These are phyloP conservation scores for Colletotrichum sp. DNA, from an alignment of 2,329 filamentous ascomycete genomes.

Conservation along the genomic window DNA sequence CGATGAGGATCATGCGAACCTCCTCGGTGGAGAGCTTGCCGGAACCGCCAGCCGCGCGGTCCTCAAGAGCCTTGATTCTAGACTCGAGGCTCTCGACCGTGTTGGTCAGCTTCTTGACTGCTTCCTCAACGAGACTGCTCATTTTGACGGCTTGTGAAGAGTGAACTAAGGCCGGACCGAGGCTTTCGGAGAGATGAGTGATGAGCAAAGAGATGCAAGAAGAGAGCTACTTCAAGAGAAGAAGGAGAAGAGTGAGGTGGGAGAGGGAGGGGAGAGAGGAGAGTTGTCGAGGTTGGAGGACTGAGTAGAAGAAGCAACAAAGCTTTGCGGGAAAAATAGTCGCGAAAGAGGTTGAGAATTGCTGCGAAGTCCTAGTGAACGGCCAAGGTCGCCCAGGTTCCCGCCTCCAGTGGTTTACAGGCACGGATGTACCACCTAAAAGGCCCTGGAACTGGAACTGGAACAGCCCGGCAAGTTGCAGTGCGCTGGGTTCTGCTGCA, in stretches of 20 bases:
- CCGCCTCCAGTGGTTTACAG: slow-evolving; percentile 4
- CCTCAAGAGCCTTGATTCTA: slow-evolving; percentile 85
- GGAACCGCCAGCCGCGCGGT: slow-evolving; percentile 65
- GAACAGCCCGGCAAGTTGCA: neutral
- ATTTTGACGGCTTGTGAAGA: slow-evolving; percentile 60
- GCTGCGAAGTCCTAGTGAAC: neutral
- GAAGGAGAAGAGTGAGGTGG: neutral
- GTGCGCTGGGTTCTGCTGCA: neutral
- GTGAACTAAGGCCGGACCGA: slow-evolving; percentile 23
- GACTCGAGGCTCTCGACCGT: slow-evolving; percentile 83
- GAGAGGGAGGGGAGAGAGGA: slow-evolving; percentile 2
- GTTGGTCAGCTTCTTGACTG: slow-evolving; percentile 84
- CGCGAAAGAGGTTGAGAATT: slow-evolving; percentile 20
- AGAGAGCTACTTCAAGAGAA: slow-evolving; percentile 1
- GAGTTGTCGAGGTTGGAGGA: slow-evolving; percentile 9
- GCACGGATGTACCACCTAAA: neutral
- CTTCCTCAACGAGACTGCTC: slow-evolving; percentile 81
- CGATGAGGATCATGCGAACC: slow-evolving; percentile 97
- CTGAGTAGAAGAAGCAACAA: slow-evolving; percentile 14
- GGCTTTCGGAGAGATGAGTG: slow-evolving; percentile 9
- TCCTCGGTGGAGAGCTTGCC: slow-evolving; percentile 61
- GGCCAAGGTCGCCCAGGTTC: slow-evolving; percentile 11
- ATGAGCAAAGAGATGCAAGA: slow-evolving; percentile 15
- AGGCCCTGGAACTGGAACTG: neutral
- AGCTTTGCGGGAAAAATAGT: slow-evolving; percentile 23